These are phyloP conservation scores for Russula earlei DNA, from an alignment of 768 basidiomycete genomes.

Conservation along the genomic window DNA sequence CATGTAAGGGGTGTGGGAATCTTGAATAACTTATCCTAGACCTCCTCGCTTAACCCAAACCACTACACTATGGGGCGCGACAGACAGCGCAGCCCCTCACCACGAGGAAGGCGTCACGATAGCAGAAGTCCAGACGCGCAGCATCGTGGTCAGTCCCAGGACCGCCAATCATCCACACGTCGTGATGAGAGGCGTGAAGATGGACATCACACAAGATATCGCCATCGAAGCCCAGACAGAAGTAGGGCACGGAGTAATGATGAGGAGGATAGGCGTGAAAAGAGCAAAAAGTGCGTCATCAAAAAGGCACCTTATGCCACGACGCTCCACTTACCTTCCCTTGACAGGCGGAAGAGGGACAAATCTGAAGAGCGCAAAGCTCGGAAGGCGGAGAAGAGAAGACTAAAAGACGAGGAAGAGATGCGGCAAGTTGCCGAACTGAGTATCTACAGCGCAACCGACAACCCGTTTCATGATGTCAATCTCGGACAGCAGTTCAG, in stretches of 20 bases:
- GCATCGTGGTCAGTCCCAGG: not conserved
- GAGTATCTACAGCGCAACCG: conserved; percentile 90
- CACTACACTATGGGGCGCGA: conserved; percentile 4
- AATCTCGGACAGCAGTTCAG: conserved; percentile 95
- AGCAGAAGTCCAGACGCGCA: conserved; percentile 1
- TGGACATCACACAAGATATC: conserved; percentile 20
- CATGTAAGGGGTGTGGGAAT: no score
- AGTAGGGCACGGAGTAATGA: conserved; percentile 28
- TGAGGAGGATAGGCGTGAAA: conserved; percentile 18
- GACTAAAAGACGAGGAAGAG: conserved; percentile 78
- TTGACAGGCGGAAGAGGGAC: conserved; percentile 64
- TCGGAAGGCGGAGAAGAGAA: conserved; percentile 82
- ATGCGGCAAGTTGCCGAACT: conserved; percentile 88
- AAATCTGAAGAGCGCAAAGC: conserved; percentile 80
- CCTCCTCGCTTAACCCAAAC: not conserved
- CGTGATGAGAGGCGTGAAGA: conserved; percentile 18
- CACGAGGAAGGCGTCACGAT: conserved; percentile 1
- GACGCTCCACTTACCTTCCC: not conserved
- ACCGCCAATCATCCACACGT: not conserved
- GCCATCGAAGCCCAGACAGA: conserved; percentile 23
- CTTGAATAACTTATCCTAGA: no score
- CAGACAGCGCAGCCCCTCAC: conserved; percentile 9
- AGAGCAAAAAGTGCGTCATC: conserved; percentile 40
- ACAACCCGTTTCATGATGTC: conserved; percentile 97
- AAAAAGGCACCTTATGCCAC: not conserved